These are phyloP conservation scores for Cystoisospora suis DNA, from an alignment of 169 alveolate genomes.

Conservation along the genomic window DNA sequence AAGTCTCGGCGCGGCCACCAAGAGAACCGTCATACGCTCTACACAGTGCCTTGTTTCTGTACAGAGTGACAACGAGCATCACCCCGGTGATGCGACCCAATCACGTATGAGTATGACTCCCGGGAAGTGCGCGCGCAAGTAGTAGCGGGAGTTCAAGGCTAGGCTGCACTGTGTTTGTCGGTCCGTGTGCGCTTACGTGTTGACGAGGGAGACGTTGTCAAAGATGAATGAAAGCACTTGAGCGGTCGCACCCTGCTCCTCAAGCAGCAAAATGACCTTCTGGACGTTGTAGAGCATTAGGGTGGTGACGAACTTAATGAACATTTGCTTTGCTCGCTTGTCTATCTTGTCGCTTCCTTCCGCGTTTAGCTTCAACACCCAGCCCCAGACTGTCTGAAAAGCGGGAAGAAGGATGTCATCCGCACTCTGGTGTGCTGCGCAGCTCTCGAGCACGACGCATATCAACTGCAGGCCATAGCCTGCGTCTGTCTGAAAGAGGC, in stretches of 20 bases:
- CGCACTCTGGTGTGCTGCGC: slow-evolving; percentile 20
- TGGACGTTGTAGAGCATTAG: slow-evolving; percentile 32
- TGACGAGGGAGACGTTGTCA: not conserved
- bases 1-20: no score
- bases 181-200: not conserved
- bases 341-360: not conserved
- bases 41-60: no score
- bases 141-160: no score
- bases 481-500: slow-evolving; percentile 21
- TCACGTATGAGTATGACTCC: no score
- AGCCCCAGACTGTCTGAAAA: slow-evolving; percentile 20
- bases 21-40: no score
- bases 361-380: slow-evolving; percentile 29
- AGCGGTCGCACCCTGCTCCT: not conserved
- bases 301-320: slow-evolving; percentile 20
- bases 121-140: no score
- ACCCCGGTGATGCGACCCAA: no score
- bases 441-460: not conserved
- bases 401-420: slow-evolving; percentile 36
- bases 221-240: slow-evolving; percentile 11
- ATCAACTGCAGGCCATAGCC: slow-evolving; percentile 38
- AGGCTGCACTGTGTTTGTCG: no score
- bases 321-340: not conserved
- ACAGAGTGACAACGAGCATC: no score
- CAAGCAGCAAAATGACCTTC: not conserved